Evolutionary conservation across 306 rosid genomes (phyloP), one percentile per base, ranked within the genome.

Genomic region (Citrullus amarus): DNA sequence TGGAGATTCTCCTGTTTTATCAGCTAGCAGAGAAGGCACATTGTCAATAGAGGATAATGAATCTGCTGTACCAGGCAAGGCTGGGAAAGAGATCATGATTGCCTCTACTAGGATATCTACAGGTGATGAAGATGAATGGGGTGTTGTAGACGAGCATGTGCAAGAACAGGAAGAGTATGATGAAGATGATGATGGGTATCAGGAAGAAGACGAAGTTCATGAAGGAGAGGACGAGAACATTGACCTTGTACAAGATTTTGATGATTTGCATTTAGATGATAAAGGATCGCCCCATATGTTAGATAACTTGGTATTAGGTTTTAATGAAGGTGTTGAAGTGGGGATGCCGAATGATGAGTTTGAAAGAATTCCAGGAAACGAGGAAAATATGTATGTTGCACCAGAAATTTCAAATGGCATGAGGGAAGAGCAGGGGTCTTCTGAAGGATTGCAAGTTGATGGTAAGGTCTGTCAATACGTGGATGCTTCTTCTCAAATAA

Each of bases 81-180:
- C 81, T 46, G 94, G 81, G 63, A 85, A 84, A 68, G 94, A 86
- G 59, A 86, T 79, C 83, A 81, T 78, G 82, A 71, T 82, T 60
- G 51, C 83, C n/a, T 80, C 91, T 16, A 79, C 80, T 81, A 81
- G 83, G 67, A 82, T 83, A 28, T 91, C 92, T 36, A 80, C 68
- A 32, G 98, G 81, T 17, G 96, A 88, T 84, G 97, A 94, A 83
- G 98, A 91, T 57, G 98, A 93, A 73, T 95, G 98, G 98, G 83
- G 91, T 79, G 67, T 84, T 76, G 97, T 87, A 86, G 89, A 88
- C 73, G 86, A 87, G 72, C 96, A 89, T 66, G 82, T 90, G 83
- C 98, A 92, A 83, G 95, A 92, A 79, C 98, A 95, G 81, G 98
- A 92, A 82, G 98, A 95, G 82, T 94, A 94, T 82, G 98, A 93